Evolutionary conservation across 2,329 filamentous ascomycete species (phyloP).

Genomic region (Colletotrichum lindemuthianum): DNA sequence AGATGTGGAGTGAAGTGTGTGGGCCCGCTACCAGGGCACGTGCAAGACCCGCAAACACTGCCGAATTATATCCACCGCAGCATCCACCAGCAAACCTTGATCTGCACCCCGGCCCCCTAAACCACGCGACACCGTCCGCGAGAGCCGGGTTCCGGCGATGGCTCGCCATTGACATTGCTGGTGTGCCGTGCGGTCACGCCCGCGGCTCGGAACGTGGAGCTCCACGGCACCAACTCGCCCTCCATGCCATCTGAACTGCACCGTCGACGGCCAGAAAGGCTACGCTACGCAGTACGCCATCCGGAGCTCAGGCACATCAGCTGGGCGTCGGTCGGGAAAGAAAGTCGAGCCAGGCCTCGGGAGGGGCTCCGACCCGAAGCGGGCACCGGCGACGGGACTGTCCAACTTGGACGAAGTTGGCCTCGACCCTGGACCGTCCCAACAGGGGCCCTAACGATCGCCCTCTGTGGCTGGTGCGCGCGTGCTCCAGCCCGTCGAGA

Average conservation of each 20-base stretch:
- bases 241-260: not conserved
- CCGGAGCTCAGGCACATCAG: constrained; percentile 13
- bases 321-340: constrained; percentile 5
- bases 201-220: constrained; percentile 29
- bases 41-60: not conserved
- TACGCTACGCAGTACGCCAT: too few species aligned
- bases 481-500: not conserved
- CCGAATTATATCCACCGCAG: not conserved
- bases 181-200: not conserved
- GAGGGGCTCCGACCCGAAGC: constrained; percentile 31
- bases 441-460: constrained; percentile 10
- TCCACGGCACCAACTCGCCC: constrained; percentile 15
- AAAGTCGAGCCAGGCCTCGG: constrained; percentile 22
- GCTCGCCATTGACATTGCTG: too few species aligned
- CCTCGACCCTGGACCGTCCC: constrained; percentile 8
- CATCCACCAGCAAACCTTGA: not conserved
- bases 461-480: constrained; percentile 23
- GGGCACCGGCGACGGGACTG: not conserved
- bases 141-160: constrained; percentile 7
- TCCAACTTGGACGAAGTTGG: too few species aligned
- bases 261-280: too few species aligned
- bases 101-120: not conserved
- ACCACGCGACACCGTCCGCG: constrained; percentile 11
- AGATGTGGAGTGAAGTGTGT: not conserved
- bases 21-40: not conserved